phyloP scores from a whole-genome alignment of 441 rosid species.

The Oxalis stricta region DNA sequence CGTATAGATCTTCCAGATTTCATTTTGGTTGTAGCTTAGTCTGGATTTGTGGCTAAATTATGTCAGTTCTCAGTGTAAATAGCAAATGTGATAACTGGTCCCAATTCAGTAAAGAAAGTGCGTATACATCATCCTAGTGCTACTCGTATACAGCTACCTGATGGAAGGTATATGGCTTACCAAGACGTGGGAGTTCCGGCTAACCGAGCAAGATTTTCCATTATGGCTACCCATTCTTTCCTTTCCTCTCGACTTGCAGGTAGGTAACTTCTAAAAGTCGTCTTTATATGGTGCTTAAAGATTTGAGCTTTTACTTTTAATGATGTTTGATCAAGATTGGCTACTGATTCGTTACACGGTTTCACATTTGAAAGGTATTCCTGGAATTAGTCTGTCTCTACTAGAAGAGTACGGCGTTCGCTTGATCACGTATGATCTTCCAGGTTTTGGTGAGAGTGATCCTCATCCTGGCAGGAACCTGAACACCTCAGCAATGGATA shows the following conservation, averaged over 20 bases:
- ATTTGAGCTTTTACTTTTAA: constrained; percentile 4
- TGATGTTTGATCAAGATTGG: neutral
- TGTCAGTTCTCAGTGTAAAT: constrained; percentile 52
- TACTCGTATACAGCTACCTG: constrained; percentile 56
- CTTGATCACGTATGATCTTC: constrained; percentile 59
- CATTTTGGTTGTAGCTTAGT: too few relatives aligned
- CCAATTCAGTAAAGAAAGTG: constrained; percentile 35
- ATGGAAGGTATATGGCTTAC: constrained; percentile 85
- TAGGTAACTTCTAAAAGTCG: constrained; percentile 10
- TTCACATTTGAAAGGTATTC: constrained; percentile 37
- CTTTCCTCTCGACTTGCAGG: constrained; percentile 93
- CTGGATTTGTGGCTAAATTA: too few relatives aligned
- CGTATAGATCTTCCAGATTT: too few relatives aligned
- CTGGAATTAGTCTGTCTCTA: constrained; percentile 57
- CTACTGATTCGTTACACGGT: constrained; percentile 3
- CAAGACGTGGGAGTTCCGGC: constrained; percentile 60
- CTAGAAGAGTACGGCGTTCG: constrained; percentile 65
- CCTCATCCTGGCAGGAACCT: constrained; percentile 52
- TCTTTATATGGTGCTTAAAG: neutral
- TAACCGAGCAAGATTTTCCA: constrained; percentile 56
- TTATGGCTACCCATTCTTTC: constrained; percentile 69
- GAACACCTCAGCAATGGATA: constrained; percentile 51
- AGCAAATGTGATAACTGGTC: constrained; percentile 19
- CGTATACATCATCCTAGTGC: constrained; percentile 62
- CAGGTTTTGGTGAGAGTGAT: constrained; percentile 73